Base-by-base conservation (phyloP, 768 basidiomycete genomes). In the Boletus sensibilis region DNA sequence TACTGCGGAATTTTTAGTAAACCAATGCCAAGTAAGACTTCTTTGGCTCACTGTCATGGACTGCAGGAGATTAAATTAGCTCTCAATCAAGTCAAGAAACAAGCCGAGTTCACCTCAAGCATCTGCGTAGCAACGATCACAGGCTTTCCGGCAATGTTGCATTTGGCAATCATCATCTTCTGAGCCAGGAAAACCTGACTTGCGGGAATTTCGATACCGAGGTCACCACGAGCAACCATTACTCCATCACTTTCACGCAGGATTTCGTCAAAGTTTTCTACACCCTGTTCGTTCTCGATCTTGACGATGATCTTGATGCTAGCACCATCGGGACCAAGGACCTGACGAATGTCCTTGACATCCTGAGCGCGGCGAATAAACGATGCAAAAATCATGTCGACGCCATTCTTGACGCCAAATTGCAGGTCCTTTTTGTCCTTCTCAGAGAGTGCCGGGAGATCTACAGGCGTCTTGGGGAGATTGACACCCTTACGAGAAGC, bases 121-220 rank as follows among this genome's bases (percentile, higher is more conserved):
- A 99, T 99, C 75, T 99, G 96, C 14, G 97, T 99, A 11, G 97
- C 97, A 59, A 97, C 95, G 71, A 99, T 98, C 68, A 92, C 91
- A 40, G 97, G 95, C 80, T 99, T 99, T 65, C 97, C 97, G 52
- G 84, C 87, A 68, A 96, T 90, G 80, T 97, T 98, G 79, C 94
- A 97, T 79, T 98, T 98, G 57, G 96, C 86, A 66, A 98, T 99
- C 95, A 99, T 99, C 96, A 98, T 98, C 80, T 99, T 99, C 74
- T 99, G 97, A 9, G 97, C 97, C 67, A 98, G 80, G 83, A 99
- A 99, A 43, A 99, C 97, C 70, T 98, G 97, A 67, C 89, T 91
- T 42, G 97, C 94, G n/a, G 97, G 97, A 65, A 99, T 99, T 77
- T 99, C 97, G 68, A 99, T 99, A 73, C 97, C 97, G 49, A 99